phyloP scores from a whole-genome alignment of 305 asterid species.

The Fraxinus platypoda region DNA sequence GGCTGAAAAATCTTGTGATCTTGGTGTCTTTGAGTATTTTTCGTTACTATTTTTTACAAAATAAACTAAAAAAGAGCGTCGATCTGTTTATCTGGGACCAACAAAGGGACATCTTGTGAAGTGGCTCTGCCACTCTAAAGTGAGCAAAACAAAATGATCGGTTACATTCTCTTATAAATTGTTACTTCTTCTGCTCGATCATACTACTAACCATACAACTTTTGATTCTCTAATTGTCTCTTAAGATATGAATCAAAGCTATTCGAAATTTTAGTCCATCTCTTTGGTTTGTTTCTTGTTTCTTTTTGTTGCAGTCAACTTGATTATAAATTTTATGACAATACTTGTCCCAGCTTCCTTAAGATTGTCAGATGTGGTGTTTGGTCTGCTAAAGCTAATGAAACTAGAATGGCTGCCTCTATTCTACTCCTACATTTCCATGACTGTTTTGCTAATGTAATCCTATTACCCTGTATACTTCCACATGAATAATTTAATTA shows the following conservation, averaged over 20 bases:
- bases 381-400: conserved; percentile 65
- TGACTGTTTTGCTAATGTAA: conserved; percentile 70
- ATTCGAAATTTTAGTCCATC: conserved; percentile 15
- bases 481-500: not conserved
- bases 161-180: conserved; percentile 32
- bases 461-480: not conserved
- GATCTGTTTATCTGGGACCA: no score
- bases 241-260: conserved; percentile 25
- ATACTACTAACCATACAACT: not conserved
- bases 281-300: conserved; percentile 36
- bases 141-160: not conserved
- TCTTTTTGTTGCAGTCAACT: conserved; percentile 45
- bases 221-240: not conserved
- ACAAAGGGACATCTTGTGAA: no score
- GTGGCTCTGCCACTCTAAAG: conserved; percentile 27
- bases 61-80: no score
- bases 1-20: no score
- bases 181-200: conserved; percentile 3
- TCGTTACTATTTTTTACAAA: no score
- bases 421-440: conserved; percentile 71
- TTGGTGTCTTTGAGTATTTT: no score
- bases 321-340: conserved; percentile 51
- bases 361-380: conserved; percentile 52
- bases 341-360: conserved; percentile 52
- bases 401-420: conserved; percentile 69